phyloP scores from a whole-genome alignment of 2,329 filamentous ascomycete species.

The Penicillium capsulatum region DNA sequence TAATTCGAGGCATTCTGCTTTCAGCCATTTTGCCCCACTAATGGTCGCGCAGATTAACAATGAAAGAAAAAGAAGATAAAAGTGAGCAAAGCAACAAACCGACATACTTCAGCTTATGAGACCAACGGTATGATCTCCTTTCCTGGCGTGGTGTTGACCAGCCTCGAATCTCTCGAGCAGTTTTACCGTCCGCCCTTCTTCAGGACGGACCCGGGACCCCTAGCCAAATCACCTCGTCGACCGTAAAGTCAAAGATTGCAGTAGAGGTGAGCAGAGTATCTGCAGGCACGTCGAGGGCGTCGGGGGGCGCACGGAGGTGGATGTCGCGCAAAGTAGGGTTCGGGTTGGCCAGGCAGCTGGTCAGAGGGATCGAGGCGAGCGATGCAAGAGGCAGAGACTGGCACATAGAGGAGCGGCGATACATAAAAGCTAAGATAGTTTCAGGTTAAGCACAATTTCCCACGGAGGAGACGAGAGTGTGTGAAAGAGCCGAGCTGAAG shows the following conservation, averaged over 20 bases:
- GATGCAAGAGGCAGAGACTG: conserved; percentile 28
- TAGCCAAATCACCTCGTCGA: conserved; percentile 43
- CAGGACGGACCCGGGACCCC: conserved; percentile 50
- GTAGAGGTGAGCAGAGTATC: conserved; percentile 13
- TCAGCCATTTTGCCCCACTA: conserved; percentile 16
- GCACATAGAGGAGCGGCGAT: conserved; percentile 34
- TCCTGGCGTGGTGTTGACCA: conserved; percentile 11
- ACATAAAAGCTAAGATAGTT: background rate
- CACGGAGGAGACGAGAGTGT: conserved; percentile 9
- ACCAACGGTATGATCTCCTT: conserved; percentile 10
- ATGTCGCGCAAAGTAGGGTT: conserved; percentile 15
- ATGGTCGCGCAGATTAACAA: conserved; percentile 6
- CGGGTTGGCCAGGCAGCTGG: conserved; percentile 27
- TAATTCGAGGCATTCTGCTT: conserved; percentile 13
- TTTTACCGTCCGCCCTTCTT: conserved; percentile 51
- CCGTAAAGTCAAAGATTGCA: conserved; percentile 22
- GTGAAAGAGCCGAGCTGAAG: conserved; percentile 10
- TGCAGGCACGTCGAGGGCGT: conserved; percentile 12
- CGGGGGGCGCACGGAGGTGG: conserved; percentile 16
- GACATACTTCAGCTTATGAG: conserved; percentile 18
- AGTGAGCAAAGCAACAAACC: background rate
- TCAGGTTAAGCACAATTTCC: conserved; percentile 1
- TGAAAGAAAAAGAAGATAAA: conserved; percentile 2
- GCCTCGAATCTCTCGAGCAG: conserved; percentile 23
- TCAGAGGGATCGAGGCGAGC: conserved; percentile 25